Evolutionary conservation across 2,329 filamentous ascomycete species (phyloP).

Genomic region (Chalaropsis thielavioides): DNA sequence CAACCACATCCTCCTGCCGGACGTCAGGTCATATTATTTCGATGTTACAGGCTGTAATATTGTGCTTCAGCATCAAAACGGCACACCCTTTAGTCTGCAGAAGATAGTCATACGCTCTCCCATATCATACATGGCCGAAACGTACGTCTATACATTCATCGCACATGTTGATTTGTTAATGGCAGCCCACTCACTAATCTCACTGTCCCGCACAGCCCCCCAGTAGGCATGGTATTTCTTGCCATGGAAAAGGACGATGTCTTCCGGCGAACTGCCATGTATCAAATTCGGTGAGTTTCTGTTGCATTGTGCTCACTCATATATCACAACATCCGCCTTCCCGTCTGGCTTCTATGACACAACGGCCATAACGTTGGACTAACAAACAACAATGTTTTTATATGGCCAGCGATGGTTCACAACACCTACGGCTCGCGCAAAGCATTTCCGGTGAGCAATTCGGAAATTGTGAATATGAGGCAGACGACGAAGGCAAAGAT

Average conservation of each 20-base stretch:
- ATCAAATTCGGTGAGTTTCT: conserved; percentile 52
- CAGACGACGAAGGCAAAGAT: conserved; percentile 24
- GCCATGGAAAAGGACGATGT: conserved; percentile 72
- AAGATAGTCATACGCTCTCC: conserved; percentile 83
- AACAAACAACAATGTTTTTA: neutral
- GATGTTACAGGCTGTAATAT: conserved; percentile 80
- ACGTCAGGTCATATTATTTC: conserved; percentile 78
- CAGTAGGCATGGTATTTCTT: conserved; percentile 73
- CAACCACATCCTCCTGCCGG: conserved; percentile 71
- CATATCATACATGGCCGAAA: neutral
- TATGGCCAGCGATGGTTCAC: neutral
- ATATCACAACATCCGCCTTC: conserved; percentile 19
- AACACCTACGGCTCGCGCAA: neutral
- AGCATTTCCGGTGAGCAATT: neutral
- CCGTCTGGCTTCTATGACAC: conserved; percentile 7
- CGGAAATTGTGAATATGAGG: neutral
- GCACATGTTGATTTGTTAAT: too few species aligned
- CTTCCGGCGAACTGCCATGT: conserved; percentile 55
- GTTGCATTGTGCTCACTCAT: neutral
- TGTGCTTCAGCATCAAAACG: conserved; percentile 65
- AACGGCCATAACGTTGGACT: neutral
- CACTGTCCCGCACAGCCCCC: neutral
- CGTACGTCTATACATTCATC: neutral
- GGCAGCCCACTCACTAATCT: neutral
- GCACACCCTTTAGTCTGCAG: conserved; percentile 66